These are phyloP conservation scores for Saccharomyces hybrid DNA, from an alignment of 1,139 yeast species.

Conservation along the genomic window DNA sequence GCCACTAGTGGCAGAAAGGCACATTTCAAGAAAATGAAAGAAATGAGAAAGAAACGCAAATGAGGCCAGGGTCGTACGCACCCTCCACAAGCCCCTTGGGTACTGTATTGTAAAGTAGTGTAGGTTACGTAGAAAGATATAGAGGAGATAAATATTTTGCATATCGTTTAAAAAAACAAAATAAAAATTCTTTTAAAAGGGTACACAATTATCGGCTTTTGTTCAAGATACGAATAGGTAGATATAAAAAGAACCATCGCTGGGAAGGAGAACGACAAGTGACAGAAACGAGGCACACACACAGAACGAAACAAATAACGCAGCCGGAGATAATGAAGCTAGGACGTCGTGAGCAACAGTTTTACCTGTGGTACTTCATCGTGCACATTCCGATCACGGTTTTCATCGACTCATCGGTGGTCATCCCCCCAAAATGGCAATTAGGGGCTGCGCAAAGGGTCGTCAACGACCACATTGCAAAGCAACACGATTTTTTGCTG, in stretches of 20 bases:
- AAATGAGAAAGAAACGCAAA: conserved; percentile 27
- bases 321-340: neutral
- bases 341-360: conserved; percentile 18
- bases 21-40: conserved; percentile 58
- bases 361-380: conserved; percentile 46
- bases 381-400: conserved; percentile 71
- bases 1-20: conserved; percentile 72
- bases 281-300: neutral
- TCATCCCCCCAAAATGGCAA: conserved; percentile 50
- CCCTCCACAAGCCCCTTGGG: neutral
- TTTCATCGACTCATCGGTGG: conserved; percentile 64
- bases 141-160: neutral
- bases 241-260: neutral
- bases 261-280: neutral
- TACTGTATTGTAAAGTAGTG: neutral
- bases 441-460: neutral
- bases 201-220: neutral
- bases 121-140: neutral
- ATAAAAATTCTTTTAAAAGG: neutral
- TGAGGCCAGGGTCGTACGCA: neutral
- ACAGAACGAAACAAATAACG: neutral
- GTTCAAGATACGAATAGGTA: neutral
- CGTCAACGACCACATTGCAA: conserved; percentile 39
- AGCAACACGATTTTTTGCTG: conserved; percentile 66
- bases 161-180: neutral